Percentiles rank a stretch among this genome's conserved stretches.
Conservation (phyloP, 2,329 filamentous ascomycete genomes). For the Aspergillus ibericus region DNA sequence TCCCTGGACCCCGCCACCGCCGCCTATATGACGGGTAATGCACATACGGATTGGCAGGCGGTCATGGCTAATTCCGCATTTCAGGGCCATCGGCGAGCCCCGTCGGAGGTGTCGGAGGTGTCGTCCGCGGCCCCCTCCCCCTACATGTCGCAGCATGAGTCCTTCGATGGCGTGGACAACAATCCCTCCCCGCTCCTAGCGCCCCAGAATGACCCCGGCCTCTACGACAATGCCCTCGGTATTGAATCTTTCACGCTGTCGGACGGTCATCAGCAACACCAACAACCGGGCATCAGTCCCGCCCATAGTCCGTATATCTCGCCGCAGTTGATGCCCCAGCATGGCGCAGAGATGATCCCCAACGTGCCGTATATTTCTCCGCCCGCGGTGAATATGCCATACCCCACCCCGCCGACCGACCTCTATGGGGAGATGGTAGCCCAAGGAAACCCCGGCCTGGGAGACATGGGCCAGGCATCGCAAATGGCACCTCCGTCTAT, state of each 20-base stretch:
- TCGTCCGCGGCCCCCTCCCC: slow-evolving; percentile 83
- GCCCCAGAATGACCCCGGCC: slow-evolving; percentile 65
- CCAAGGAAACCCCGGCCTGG: slow-evolving; percentile 45
- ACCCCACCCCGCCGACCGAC: slow-evolving; percentile 49
- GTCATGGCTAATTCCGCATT: slow-evolving; percentile 62
- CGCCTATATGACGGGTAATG: slow-evolving; percentile 55
- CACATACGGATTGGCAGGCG: slow-evolving; percentile 58
- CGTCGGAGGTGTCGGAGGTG: slow-evolving; percentile 91
- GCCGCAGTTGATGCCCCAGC: slow-evolving; percentile 67
- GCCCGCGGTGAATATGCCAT: slow-evolving; percentile 50
- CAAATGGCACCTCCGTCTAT: slow-evolving; percentile 91
- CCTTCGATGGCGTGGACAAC: slow-evolving; percentile 71
- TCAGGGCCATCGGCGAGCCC: slow-evolving; percentile 76
- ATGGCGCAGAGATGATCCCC: slow-evolving; percentile 62
- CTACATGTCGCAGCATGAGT: slow-evolving; percentile 73
- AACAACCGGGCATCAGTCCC: slow-evolving; percentile 57
- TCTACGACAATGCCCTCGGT: slow-evolving; percentile 76
- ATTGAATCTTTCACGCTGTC: slow-evolving; percentile 80
- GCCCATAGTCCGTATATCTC: slow-evolving; percentile 71
- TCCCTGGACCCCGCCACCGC: slow-evolving; percentile 63
- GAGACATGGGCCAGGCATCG: slow-evolving; percentile 66
- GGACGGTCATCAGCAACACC: slow-evolving; percentile 56
- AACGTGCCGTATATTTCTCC: slow-evolving; percentile 48
- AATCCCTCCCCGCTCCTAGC: slow-evolving; percentile 78
- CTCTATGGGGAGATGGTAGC: slow-evolving; percentile 54